Conservation (phyloP, 129 eudicot genomes). For the Artemisia tridentata region DNA sequence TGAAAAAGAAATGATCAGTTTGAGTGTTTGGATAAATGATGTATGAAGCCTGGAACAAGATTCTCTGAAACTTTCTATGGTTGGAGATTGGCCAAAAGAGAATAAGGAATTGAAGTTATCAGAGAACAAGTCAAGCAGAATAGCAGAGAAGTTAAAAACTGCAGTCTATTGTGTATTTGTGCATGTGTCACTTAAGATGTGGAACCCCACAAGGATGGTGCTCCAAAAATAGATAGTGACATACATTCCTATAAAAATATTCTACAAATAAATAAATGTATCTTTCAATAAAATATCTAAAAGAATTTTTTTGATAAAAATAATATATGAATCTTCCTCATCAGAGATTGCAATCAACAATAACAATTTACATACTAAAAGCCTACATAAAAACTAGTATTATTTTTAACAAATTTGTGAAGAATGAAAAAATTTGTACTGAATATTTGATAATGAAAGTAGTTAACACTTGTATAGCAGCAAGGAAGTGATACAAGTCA, state of each 20-base stretch:
- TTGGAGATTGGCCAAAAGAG: background rate
- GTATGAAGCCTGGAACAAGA: background rate
- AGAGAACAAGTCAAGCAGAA: constrained; percentile 1
- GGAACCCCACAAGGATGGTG: constrained; percentile 11
- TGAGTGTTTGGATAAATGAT: background rate
- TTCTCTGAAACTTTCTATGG: background rate
- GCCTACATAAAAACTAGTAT: too few species aligned
- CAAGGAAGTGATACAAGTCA: too few species aligned
- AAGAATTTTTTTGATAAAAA: background rate
- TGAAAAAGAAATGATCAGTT: too few species aligned
- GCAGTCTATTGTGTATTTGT: background rate
- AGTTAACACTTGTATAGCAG: too few species aligned
- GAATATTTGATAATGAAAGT: too few species aligned
- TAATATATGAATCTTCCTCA: background rate
- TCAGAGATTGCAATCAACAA: too few species aligned
- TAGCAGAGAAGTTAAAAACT: background rate
- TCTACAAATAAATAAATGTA: too few species aligned
- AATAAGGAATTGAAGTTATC: background rate
- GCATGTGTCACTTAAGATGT: background rate
- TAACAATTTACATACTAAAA: background rate
- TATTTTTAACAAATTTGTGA: background rate
- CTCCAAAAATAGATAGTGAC: constrained; percentile 8
- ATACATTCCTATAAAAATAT: constrained; percentile 7
- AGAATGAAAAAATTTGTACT: background rate
- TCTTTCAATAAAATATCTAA: too few species aligned